Evolutionary conservation across 2,329 filamentous ascomycete genomes (phyloP).

Genomic region (Pseudopyrenochaeta lycopersici): DNA sequence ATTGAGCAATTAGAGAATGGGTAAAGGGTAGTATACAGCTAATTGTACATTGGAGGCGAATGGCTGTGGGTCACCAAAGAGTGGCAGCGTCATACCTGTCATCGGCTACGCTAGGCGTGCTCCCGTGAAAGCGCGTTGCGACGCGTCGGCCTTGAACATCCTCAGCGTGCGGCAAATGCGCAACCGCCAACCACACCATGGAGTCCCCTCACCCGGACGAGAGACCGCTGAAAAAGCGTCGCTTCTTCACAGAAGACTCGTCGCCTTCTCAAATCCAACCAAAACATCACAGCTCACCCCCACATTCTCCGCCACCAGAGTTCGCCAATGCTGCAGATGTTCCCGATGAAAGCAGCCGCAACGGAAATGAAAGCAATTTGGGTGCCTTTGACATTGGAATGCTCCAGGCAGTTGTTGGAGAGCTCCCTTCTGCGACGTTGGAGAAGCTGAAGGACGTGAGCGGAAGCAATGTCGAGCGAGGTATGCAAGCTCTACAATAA

Average conservation of each 20-base stretch:
- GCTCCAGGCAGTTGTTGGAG: slow-evolving; percentile 67
- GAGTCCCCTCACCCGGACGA: slow-evolving; percentile 57
- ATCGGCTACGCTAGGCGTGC: slow-evolving; percentile 24
- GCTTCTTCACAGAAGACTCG: slow-evolving; percentile 68
- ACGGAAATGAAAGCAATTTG: slow-evolving; percentile 14
- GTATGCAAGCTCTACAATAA: slow-evolving; percentile 26
- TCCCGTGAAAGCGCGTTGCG: slow-evolving; percentile 43
- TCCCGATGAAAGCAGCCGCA: slow-evolving; percentile 11
- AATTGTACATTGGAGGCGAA: neutral
- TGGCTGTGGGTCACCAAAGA: slow-evolving; percentile 19
- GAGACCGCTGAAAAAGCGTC: slow-evolving; percentile 67
- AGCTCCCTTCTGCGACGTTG: slow-evolving; percentile 57
- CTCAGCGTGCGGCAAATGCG: slow-evolving; percentile 6
- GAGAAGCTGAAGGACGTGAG: slow-evolving; percentile 60
- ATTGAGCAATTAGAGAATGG: neutral
- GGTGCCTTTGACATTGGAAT: slow-evolving; percentile 63
- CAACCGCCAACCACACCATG: slow-evolving; percentile 34
- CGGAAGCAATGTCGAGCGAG: slow-evolving; percentile 63
- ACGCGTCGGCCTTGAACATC: slow-evolving; percentile 29
- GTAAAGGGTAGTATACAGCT: no score
- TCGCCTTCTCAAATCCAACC: slow-evolving; percentile 34
- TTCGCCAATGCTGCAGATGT: slow-evolving; percentile 2
- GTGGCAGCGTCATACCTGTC: slow-evolving; percentile 29
- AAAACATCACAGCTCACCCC: slow-evolving; percentile 34
- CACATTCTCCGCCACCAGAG: slow-evolving; percentile 42